Evolutionary conservation across 176 grass and related monocot species (phyloP), one percentile per base, ranked within the genome.

Genomic region (Carex cristatella): DNA sequence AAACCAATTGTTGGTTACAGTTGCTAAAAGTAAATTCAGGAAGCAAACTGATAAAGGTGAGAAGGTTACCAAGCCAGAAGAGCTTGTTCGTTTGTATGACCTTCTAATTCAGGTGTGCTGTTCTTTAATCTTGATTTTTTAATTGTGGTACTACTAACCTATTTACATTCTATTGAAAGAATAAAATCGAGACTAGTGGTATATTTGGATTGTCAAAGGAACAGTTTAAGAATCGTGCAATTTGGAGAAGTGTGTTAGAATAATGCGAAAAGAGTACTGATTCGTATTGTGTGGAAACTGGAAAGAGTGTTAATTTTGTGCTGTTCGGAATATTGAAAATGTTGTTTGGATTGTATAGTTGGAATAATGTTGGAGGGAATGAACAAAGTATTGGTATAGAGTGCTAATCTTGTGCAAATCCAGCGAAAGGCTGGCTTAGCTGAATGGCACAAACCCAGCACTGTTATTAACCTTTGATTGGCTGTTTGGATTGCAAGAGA

Each of bases 1-100:
- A 72, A 98, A 98, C 69, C 89, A 89, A 51, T 86, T 98, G 65
- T 90, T 98, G 67, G 88, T 98, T 88, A 69, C 32, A 65, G 90
- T 95, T 86, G 96, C 93, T 83, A 98, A 98, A 95, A 98, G 93
- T 92, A 98, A 95, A 86, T 95, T 93, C 85, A 87, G 86, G 60
- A 98, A 95, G 85, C 86, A 92, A 67, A 92, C 92, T 86, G 93
- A 95, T 57, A 98, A 93, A 86, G 89, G 86, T 38, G 96, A 98
- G 73, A 95, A 92, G 84, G 86, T 89, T 48, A 98, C 96, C 87
- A 98, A 92, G 81, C 96, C 96, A n/a, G 96, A 98, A 87, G 96
- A 98, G 86, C 93, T 98, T 86, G 96, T 98, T 86, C 88, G 96
- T 51, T 32, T 98, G 55, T 95, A 89, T 81, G 96, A 98, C 87